These are phyloP conservation scores for Pythium insidiosum DNA, from an alignment of 352 stramenopile genomes.

Conservation along the genomic window DNA sequence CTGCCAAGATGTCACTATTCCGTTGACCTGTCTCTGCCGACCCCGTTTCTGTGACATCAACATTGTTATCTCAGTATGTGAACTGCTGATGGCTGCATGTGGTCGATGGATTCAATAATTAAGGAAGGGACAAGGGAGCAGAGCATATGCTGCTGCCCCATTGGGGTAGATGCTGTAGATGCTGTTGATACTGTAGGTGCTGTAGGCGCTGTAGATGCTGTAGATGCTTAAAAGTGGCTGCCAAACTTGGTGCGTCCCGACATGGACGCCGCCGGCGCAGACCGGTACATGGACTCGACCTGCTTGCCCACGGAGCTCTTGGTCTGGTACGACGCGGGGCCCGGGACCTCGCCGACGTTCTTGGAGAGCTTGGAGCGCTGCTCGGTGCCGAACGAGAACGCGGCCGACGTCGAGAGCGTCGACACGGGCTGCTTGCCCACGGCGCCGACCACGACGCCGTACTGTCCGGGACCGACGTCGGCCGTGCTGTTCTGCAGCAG, in stretches of 20 bases:
- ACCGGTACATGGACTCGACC: constrained; percentile 56
- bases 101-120: no score
- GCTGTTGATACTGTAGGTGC: no score
- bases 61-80: no score
- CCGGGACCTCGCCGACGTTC: constrained; percentile 21
- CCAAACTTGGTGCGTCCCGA: constrained; percentile 74
- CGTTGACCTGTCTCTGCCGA: no score
- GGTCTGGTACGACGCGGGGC: constrained; percentile 39
- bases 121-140: no score
- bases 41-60: no score
- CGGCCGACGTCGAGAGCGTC: constrained; percentile 39
- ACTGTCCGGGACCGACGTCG: constrained; percentile 66
- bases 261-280: constrained; percentile 62
- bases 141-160: no score
- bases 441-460: constrained; percentile 50
- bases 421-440: constrained; percentile 64
- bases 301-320: constrained; percentile 60
- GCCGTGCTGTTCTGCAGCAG: constrained; percentile 29
- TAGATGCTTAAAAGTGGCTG: constrained; percentile 19
- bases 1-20: no score
- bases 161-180: no score
- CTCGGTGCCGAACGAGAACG: constrained; percentile 66
- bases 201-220: no score
- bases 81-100: no score
- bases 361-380: constrained; percentile 30